phyloP scores from a whole-genome alignment of 768 basidiomycete genomes.

The Tylopilus vinaceipallidus region DNA sequence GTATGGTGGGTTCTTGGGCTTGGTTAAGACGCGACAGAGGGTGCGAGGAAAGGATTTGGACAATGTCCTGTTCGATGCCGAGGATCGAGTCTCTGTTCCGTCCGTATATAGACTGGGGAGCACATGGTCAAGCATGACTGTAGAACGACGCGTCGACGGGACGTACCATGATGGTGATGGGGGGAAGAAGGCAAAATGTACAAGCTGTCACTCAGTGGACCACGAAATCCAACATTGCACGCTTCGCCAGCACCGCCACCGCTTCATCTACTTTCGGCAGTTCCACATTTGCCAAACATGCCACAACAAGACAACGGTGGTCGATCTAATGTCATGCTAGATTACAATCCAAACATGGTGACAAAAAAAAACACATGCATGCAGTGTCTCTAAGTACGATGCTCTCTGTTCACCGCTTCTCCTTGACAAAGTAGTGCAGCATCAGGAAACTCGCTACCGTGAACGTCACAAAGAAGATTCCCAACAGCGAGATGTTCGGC shows the following conservation, averaged over 20 bases:
- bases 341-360: background rate
- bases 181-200: conserved; percentile 6
- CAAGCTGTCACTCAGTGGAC: conserved; percentile 3
- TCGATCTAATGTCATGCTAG: background rate
- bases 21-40: conserved; percentile 58
- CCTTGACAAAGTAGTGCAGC: conserved; percentile 87
- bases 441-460: conserved; percentile 74
- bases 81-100: conserved; percentile 68
- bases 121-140: conserved; percentile 1
- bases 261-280: conserved; percentile 1
- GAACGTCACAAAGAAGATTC: conserved; percentile 82
- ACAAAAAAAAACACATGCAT: background rate
- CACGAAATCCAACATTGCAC: conserved; percentile 3
- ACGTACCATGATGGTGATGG: conserved; percentile 25
- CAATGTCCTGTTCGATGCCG: conserved; percentile 67
- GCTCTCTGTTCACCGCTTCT: conserved; percentile 41
- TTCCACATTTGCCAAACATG: conserved; percentile 24
- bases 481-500: conserved; percentile 88
- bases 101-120: conserved; percentile 39
- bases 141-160: conserved; percentile 8
- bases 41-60: conserved; percentile 66
- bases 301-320: conserved; percentile 8
- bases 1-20: conserved; percentile 60
- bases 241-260: background rate
- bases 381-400: background rate